Conservation (phyloP, 1,139 yeast genomes). For the Nakaseomyces uthaithaninus region DNA sequence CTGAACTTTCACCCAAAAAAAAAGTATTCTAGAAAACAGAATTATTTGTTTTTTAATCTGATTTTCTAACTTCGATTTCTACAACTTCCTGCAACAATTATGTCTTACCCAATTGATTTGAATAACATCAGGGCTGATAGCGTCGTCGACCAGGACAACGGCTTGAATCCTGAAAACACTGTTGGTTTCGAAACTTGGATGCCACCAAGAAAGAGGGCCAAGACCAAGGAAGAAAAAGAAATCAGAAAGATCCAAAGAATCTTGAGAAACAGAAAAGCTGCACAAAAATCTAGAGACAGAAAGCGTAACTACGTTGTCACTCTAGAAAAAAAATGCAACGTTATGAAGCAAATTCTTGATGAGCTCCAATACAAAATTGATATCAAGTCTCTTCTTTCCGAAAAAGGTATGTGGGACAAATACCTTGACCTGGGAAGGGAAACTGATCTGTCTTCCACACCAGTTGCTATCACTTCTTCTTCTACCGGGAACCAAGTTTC, state of each 20-base stretch:
- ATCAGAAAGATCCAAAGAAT: slow-evolving; percentile 91
- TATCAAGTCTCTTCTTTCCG: slow-evolving; percentile 3
- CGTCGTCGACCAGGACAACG: slow-evolving; percentile 1
- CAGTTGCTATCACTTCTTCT: slow-evolving; percentile 2
- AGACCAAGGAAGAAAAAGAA: slow-evolving; percentile 93
- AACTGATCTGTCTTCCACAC: background rate
- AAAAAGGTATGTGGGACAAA: slow-evolving; percentile 4
- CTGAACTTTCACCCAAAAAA: background rate
- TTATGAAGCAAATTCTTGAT: slow-evolving; percentile 22
- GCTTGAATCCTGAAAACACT: slow-evolving; percentile 2
- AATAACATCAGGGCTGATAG: background rate
- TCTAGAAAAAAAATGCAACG: slow-evolving; percentile 43
- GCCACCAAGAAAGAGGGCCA: slow-evolving; percentile 95
- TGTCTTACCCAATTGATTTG: slow-evolving; percentile 2
- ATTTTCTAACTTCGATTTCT: background rate
- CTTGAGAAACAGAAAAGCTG: slow-evolving; percentile 89
- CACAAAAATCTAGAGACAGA: slow-evolving; percentile 95
- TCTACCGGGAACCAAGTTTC: slow-evolving; percentile 3
- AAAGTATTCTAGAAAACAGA: background rate
- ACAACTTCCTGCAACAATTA: background rate
- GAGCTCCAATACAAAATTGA: slow-evolving; percentile 22
- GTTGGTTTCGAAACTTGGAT: slow-evolving; percentile 25
- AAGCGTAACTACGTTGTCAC: slow-evolving; percentile 87
- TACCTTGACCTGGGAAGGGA: slow-evolving; percentile 2
- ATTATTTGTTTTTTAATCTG: no score